phyloP scores from a whole-genome alignment of 2,329 filamentous ascomycete genomes.

The Ceratocystiopsis sp. region DNA sequence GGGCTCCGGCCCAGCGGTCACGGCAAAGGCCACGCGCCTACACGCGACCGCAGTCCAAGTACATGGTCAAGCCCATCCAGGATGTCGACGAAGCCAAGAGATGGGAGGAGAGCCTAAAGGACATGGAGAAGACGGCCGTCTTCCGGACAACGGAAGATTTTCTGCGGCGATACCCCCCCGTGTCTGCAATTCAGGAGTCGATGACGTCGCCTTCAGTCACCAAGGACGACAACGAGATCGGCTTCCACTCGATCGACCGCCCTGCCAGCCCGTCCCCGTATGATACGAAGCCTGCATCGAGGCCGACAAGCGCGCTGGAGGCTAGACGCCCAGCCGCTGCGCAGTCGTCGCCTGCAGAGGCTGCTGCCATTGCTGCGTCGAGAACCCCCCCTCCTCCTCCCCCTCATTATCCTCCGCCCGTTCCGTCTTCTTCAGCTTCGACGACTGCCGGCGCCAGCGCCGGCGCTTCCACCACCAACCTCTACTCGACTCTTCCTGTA shows the following conservation, averaged over 20 bases:
- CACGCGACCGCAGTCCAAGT: conserved; percentile 24
- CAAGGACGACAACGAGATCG: conserved; percentile 2
- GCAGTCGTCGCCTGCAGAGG: too few relatives aligned
- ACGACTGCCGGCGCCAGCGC: neutral
- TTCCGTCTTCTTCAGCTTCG: neutral
- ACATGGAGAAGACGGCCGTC: conserved; percentile 26
- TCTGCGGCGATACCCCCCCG: conserved; percentile 60
- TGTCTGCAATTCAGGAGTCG: conserved; percentile 42
- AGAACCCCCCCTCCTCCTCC: neutral
- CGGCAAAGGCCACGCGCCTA: conserved; percentile 8
- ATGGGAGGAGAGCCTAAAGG: conserved; percentile 62
- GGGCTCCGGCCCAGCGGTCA: conserved; percentile 1
- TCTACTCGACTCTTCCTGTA: conserved; percentile 29
- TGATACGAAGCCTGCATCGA: neutral
- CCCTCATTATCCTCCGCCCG: neutral
- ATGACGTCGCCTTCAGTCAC: conserved; percentile 29
- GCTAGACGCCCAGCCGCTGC: too few relatives aligned
- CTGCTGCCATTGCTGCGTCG: neutral
- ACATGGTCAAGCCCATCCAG: conserved; percentile 49
- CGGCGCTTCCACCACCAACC: conserved; percentile 13
- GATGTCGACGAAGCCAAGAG: conserved; percentile 57
- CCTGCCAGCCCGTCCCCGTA: too few relatives aligned
- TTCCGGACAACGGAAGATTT: conserved; percentile 72
- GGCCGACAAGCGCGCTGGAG: neutral
- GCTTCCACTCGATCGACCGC: neutral